These are phyloP conservation scores for Digitaria exilis DNA, from an alignment of 202 grass and related monocot genomes.

Conservation along the genomic window DNA sequence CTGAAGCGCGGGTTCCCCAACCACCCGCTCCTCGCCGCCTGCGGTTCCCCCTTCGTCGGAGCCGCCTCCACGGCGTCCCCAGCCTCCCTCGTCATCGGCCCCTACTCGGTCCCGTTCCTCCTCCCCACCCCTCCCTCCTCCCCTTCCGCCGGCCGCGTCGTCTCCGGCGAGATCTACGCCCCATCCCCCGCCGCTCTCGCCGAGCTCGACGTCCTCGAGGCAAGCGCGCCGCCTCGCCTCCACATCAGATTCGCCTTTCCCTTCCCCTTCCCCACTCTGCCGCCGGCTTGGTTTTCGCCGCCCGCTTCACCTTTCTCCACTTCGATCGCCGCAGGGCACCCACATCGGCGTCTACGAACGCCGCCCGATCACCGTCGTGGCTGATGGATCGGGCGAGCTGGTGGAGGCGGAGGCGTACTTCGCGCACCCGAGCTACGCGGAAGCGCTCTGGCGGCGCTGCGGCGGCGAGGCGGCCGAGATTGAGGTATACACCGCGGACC, in stretches of 20 bases:
- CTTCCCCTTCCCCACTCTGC: neutral
- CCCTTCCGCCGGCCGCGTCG: slow-evolving; percentile 7
- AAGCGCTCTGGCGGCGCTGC: slow-evolving; percentile 62
- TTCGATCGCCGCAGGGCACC: slow-evolving; percentile 44
- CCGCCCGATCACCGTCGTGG: slow-evolving; percentile 45
- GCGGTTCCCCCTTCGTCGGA: slow-evolving; percentile 33
- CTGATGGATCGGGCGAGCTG: neutral
- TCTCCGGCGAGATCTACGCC: slow-evolving; percentile 67
- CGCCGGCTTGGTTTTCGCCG: neutral
- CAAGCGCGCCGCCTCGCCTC: neutral
- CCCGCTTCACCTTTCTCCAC: no score
- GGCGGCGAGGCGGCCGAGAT: slow-evolving; percentile 58
- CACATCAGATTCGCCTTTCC: neutral
- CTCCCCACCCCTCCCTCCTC: slow-evolving; percentile 42
- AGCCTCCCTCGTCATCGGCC: slow-evolving; percentile 65
- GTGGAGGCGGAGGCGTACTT: slow-evolving; percentile 73
- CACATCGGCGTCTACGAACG: slow-evolving; percentile 71
- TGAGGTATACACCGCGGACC: slow-evolving; percentile 52
- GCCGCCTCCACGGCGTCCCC: slow-evolving; percentile 40
- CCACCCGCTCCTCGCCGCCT: slow-evolving; percentile 47
- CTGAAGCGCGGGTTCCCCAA: slow-evolving; percentile 76
- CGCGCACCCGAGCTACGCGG: slow-evolving; percentile 64
- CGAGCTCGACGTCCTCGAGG: slow-evolving; percentile 65
- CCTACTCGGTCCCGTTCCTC: slow-evolving; percentile 71
- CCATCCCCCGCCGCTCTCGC: slow-evolving; percentile 49